These are phyloP conservation scores for Solanum hybrid DNA, from an alignment of 305 asterid species.

Conservation along the genomic window DNA sequence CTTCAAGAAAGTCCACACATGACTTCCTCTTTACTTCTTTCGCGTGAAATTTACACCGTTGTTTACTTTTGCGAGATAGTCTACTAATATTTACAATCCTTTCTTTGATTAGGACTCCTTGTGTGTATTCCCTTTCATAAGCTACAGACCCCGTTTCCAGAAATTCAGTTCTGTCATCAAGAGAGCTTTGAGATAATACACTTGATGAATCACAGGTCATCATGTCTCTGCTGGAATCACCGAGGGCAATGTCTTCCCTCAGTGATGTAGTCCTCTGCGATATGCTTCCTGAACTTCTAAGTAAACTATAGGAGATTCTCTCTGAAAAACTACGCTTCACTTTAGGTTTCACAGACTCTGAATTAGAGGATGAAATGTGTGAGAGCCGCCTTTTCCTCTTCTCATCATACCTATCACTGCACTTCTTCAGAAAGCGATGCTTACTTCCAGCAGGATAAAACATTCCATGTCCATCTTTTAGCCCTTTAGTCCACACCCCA, in stretches of 20 bases:
- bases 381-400: constrained; percentile 34
- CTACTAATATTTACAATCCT: constrained; percentile 36
- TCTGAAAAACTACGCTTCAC: constrained; percentile 57
- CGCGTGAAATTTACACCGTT: constrained; percentile 41
- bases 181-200: constrained; percentile 28
- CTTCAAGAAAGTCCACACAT: constrained; percentile 45
- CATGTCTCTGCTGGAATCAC: constrained; percentile 31
- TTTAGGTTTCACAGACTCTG: constrained; percentile 30
- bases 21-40: constrained; percentile 47
- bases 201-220: constrained; percentile 31
- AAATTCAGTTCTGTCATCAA: constrained; percentile 42
- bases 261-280: constrained; percentile 32
- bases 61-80: constrained; percentile 44
- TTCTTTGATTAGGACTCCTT: constrained; percentile 89
- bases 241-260: constrained; percentile 26
- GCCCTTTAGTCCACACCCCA: constrained; percentile 89
- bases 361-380: constrained; percentile 29
- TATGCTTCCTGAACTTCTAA: constrained; percentile 34
- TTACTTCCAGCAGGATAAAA: constrained; percentile 68
- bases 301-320: constrained; percentile 40
- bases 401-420: constrained; percentile 34
- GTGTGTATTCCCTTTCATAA: constrained; percentile 91
- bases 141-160: constrained; percentile 34
- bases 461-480: constrained; percentile 88
- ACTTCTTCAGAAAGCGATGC: constrained; percentile 27